These are phyloP conservation scores for Tuber brumale DNA, from an alignment of 495 filamentous ascomycete genomes.

Conservation along the genomic window DNA sequence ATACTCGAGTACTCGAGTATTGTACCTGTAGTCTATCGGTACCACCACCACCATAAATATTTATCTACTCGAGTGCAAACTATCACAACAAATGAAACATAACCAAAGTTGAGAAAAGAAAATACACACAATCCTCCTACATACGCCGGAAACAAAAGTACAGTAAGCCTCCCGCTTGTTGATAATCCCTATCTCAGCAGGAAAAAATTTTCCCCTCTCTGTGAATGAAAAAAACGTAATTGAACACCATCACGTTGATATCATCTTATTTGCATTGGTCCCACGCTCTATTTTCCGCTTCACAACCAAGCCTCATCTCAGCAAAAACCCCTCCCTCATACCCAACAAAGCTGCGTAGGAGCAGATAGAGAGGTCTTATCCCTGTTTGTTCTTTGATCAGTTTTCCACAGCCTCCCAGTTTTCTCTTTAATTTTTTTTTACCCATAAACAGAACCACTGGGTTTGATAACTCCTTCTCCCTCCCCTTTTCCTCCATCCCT, in stretches of 20 bases:
- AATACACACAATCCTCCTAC: constrained; percentile 3
- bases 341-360: background rate
- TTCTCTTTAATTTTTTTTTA: constrained; percentile 26
- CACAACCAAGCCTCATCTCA: background rate
- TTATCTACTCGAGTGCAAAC: background rate
- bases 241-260: constrained; percentile 1
- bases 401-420: background rate
- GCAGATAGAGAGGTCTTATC: background rate
- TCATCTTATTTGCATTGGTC: background rate
- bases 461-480: background rate
- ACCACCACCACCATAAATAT: constrained; percentile 15
- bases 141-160: background rate
- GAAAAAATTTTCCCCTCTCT: background rate
- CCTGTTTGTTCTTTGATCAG: background rate
- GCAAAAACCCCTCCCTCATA: background rate
- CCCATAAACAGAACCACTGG: constrained; percentile 19
- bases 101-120: constrained; percentile 15
- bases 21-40: constrained; percentile 4
- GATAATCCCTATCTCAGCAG: background rate
- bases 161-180: background rate
- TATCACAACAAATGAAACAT: background rate
- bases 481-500: background rate
- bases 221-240: background rate
- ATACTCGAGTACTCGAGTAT: too few relatives aligned
- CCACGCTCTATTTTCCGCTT: background rate